Evolutionary conservation across 176 grass and related monocot species (phyloP), one percentile per base, ranked within the genome.

Genomic region (Pharus latifolius): DNA sequence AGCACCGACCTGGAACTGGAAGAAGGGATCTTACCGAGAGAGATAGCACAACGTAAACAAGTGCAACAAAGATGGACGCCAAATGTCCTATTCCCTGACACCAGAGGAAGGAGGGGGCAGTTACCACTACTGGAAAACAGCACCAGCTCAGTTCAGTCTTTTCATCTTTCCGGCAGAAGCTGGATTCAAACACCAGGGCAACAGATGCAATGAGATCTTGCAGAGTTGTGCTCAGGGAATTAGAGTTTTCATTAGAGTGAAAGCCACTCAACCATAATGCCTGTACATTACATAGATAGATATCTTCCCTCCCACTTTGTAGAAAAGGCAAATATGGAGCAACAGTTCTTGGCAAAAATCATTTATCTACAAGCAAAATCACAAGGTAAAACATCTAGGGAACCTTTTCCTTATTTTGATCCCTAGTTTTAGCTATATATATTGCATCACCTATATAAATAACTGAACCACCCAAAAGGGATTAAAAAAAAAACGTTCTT

Each of bases 301-400:
- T 49, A 35, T 78, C 49, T 45, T 49, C 68, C 70, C 43, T 76
- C 65, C 28, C 77, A 78, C 80, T 60, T 48, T 58, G 60, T 46
- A n/a, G 31, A 52, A 72, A 84, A 25, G 45, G 77, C 5, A 29
- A 68, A 62, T n/a, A n/a, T 7, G 41, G 60, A 75, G 28, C 63
- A 18, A 46, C 62, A 75, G 72, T 86, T 70, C 71, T n/a, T 76
- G 38, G 58, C 41, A 49, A 87, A 82, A 88, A 83, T 76, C 74
- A 79, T 80, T n/a, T 83, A 83, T 83, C 80, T 83, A 88, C 80
- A 88, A 80, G 14, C 73, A 72, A 85, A 88, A 81, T 73, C 54
- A 79, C 70, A 78, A 47, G 41, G 17, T 65, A 37, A 83, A 84
- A 78, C 45, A 59, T 53, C 27, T 10, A 17, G 49, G 74, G 41